These are phyloP conservation scores for Heimioporus punctisporus DNA, from an alignment of 1,284 basidiomycete genomes.

Conservation along the genomic window DNA sequence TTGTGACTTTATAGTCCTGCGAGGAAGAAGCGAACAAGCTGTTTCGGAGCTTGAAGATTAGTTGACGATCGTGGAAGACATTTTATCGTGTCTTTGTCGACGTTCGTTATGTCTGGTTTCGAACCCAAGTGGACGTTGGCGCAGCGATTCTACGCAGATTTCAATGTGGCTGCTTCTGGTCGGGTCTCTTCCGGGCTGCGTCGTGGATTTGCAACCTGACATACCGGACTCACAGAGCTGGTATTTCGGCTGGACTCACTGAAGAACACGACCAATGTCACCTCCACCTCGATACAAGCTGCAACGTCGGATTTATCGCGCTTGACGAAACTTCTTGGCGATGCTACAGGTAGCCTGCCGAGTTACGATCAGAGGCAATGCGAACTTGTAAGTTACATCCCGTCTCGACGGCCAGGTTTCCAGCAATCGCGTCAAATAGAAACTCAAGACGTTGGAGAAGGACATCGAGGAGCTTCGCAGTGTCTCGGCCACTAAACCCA, in stretches of 20 bases:
- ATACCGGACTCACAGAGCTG: conserved; percentile 21
- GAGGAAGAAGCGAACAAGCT: no score
- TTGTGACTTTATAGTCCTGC: no score
- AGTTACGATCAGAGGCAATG: conserved; percentile 75
- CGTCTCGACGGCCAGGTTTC: neutral
- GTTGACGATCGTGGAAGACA: no score
- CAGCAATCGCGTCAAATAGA: conserved; percentile 40
- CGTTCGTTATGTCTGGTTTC: conserved; percentile 12
- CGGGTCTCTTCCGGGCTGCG: neutral
- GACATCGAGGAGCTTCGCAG: conserved; percentile 51
- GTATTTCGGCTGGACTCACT: conserved; percentile 22
- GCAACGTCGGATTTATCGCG: conserved; percentile 48
- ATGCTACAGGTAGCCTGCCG: conserved; percentile 64
- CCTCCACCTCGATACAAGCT: conserved; percentile 35
- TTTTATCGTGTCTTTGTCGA: neutral
- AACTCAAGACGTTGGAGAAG: conserved; percentile 59
- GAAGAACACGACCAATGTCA: conserved; percentile 4
- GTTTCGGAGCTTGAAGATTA: no score
- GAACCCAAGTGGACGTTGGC: conserved; percentile 32
- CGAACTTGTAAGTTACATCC: conserved; percentile 53
- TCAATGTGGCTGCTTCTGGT: conserved; percentile 27
- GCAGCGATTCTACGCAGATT: conserved; percentile 27
- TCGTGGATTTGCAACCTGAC: conserved; percentile 12
- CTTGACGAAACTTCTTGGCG: conserved; percentile 59
- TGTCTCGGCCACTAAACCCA: conserved; percentile 50